phyloP scores from a whole-genome alignment of 192 early-diverging fungal species.

The Coemansia sp. region DNA sequence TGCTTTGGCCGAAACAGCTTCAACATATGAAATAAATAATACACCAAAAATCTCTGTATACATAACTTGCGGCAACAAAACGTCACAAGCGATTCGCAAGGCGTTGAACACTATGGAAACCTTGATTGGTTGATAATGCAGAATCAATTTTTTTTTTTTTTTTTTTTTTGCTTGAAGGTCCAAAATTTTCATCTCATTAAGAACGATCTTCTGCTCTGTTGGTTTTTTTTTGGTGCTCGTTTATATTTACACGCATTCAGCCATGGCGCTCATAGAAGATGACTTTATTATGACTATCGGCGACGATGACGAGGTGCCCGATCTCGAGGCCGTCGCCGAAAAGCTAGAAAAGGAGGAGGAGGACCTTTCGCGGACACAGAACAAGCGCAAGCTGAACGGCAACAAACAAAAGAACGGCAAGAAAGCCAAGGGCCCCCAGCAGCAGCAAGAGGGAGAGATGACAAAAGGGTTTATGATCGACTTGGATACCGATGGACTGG shows the following conservation, averaged over 20 bases:
- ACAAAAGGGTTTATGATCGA: slow-evolving; percentile 75
- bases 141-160: background rate
- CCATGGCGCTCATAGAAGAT: slow-evolving; percentile 29
- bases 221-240: slow-evolving; percentile 8
- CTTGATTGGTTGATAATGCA: background rate
- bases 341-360: background rate
- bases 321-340: slow-evolving; percentile 54
- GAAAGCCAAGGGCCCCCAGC: slow-evolving; percentile 26
- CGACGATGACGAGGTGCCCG: slow-evolving; percentile 64
- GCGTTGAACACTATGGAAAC: no score
- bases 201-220: no score
- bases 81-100: background rate
- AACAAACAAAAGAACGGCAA: slow-evolving; percentile 28
- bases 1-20: slow-evolving; percentile 35
- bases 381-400: slow-evolving; percentile 9
- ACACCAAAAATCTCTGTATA: background rate
- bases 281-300: slow-evolving; percentile 78
- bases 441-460: slow-evolving; percentile 9
- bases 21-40: background rate
- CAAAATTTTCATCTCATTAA: no score
- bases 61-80: background rate
- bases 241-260: background rate
- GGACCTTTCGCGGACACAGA: slow-evolving; percentile 10
- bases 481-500: slow-evolving; percentile 68
- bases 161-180: slow-evolving; percentile 1